These are phyloP conservation scores for Kickxella alabastrina DNA, from an alignment of 192 early-diverging fungal species.

Conservation along the genomic window DNA sequence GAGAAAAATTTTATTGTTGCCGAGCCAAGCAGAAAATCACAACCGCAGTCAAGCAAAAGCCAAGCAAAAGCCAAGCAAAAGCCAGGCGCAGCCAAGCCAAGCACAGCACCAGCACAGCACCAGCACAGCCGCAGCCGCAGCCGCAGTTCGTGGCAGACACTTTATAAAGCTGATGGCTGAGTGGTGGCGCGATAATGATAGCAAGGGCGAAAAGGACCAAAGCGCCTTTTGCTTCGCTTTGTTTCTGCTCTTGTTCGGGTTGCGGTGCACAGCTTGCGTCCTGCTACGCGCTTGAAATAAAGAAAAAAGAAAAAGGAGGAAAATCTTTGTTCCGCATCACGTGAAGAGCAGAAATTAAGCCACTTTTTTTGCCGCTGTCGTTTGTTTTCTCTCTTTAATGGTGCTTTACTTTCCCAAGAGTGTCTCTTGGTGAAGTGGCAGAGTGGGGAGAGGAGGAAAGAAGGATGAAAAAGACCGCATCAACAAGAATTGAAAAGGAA, in stretches of 20 bases:
- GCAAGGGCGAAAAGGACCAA: not conserved
- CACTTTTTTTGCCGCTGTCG: slow-evolving; percentile 4
- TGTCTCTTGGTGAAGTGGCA: no score
- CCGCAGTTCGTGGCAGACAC: slow-evolving; percentile 1
- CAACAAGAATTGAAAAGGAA: not conserved
- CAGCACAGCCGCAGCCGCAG: slow-evolving; percentile 1
- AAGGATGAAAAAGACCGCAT: not conserved
- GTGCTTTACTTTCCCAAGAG: no score
- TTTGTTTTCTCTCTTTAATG: no score
- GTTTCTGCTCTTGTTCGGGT: no score
- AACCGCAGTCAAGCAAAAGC: not conserved
- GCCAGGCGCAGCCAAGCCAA: slow-evolving; percentile 1
- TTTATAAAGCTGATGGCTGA: no score
- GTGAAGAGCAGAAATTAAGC: slow-evolving; percentile 27
- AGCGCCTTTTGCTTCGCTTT: not conserved
- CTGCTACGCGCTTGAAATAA: not conserved
- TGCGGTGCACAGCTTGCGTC: no score
- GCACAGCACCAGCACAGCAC: no score
- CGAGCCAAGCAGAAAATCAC: not conserved
- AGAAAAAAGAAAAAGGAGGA: not conserved
- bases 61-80: not conserved
- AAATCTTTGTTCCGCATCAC: slow-evolving; percentile 17
- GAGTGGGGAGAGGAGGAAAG: not conserved
- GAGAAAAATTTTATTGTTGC: not conserved
- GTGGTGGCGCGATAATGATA: not conserved